These are phyloP conservation scores for Neofusicoccum parvum DNA, from an alignment of 2,329 filamentous ascomycete genomes.

Conservation along the genomic window DNA sequence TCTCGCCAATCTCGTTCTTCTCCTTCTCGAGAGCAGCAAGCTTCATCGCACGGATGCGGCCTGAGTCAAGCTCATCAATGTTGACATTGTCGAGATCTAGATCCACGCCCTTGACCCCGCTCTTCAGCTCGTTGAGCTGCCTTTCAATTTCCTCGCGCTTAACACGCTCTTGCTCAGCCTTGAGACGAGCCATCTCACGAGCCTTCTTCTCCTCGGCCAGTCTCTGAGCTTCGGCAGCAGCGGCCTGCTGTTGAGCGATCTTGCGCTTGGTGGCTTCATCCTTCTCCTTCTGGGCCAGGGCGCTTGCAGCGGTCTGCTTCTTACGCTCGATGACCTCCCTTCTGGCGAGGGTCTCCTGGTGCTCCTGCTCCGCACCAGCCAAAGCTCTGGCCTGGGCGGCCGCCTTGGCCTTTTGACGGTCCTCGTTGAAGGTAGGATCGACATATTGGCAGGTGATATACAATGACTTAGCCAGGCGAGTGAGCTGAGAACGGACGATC, in stretches of 20 bases:
- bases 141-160: slow-evolving; percentile 65
- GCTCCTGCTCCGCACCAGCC: slow-evolving; percentile 89
- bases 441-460: slow-evolving; percentile 96
- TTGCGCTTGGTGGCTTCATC: slow-evolving; percentile 89
- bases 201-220: slow-evolving; percentile 91
- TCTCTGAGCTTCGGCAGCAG: slow-evolving; percentile 86
- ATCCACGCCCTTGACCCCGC: slow-evolving; percentile 81
- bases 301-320: slow-evolving; percentile 91
- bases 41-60: slow-evolving; percentile 87
- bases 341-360: slow-evolving; percentile 78
- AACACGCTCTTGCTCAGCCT: slow-evolving; percentile 49
- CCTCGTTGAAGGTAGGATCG: slow-evolving; percentile 83
- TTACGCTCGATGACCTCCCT: slow-evolving; percentile 94
- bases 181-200: slow-evolving; percentile 86
- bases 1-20: slow-evolving; percentile 94
- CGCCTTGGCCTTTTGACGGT: slow-evolving; percentile 75
- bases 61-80: slow-evolving; percentile 63
- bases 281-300: slow-evolving; percentile 84
- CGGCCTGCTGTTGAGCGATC: slow-evolving; percentile 81
- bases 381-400: slow-evolving; percentile 79
- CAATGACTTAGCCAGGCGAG: slow-evolving; percentile 85
- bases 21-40: slow-evolving; percentile 94
- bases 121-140: slow-evolving; percentile 93
- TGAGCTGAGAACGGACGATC: slow-evolving; percentile 93
- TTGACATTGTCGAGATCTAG: slow-evolving; percentile 88